These are phyloP conservation scores for Aspergillus diversus DNA, from an alignment of 495 filamentous ascomycete genomes.

Conservation along the genomic window DNA sequence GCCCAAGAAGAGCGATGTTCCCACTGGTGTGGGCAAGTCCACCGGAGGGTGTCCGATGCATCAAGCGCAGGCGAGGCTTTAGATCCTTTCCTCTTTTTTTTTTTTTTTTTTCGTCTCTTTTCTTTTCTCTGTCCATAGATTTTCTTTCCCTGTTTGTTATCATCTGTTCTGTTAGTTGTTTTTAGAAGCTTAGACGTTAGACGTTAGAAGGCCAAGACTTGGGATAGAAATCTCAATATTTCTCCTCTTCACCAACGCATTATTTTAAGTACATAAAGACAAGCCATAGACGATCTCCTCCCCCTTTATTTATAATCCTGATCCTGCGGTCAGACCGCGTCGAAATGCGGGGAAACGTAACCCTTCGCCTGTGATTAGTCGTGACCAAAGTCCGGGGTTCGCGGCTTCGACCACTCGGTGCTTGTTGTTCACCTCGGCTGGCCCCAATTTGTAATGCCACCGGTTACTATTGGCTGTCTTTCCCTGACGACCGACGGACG, in stretches of 20 bases:
- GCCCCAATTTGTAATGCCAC: neutral
- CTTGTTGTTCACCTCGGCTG: neutral
- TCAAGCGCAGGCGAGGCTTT: constrained; percentile 37
- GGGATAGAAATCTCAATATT: neutral
- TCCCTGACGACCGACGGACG: too few species aligned
- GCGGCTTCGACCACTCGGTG: neutral
- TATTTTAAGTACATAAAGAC: neutral
- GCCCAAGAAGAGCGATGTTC: constrained; percentile 58
- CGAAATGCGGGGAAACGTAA: constrained; percentile 13
- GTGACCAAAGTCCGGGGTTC: constrained; percentile 1
- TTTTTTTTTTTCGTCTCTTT: constrained; percentile 19
- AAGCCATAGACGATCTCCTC: neutral
- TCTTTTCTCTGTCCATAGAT: constrained; percentile 17
- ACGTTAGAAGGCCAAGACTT: neutral
- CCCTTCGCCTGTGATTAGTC: too few species aligned
- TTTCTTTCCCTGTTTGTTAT: neutral
- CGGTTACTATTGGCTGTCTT: neutral
- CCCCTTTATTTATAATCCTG: neutral
- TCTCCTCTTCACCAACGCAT: too few species aligned
- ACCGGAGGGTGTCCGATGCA: too few species aligned
- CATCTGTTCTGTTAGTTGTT: neutral
- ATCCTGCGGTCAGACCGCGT: constrained; percentile 13
- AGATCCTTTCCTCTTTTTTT: constrained; percentile 22
- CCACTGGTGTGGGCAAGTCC: constrained; percentile 32
- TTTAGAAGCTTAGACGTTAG: constrained; percentile 13